These are phyloP conservation scores for Xerocomellus amylosporus DNA, from an alignment of 768 basidiomycete species.

Conservation along the genomic window DNA sequence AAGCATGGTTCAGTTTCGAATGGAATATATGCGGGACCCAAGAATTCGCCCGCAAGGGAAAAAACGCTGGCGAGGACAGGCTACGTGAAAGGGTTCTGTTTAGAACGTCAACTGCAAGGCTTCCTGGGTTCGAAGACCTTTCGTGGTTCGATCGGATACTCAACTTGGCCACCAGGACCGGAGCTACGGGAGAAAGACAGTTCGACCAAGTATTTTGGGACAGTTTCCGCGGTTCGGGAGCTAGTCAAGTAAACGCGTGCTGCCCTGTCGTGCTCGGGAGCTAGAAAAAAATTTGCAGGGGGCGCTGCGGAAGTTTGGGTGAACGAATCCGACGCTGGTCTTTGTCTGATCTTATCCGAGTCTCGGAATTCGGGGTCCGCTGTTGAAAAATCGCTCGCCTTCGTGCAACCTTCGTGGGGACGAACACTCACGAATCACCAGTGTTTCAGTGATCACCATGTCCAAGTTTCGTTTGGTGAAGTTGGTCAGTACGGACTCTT, in stretches of 20 bases:
- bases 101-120: background rate
- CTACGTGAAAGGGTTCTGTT: too few relatives aligned
- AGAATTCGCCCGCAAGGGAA: too few relatives aligned
- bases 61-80: background rate
- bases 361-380: too few relatives aligned
- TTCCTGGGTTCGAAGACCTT: background rate
- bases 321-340: conserved; percentile 10
- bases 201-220: conserved; percentile 42
- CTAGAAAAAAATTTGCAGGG: conserved; percentile 38
- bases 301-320: conserved; percentile 43
- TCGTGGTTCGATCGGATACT: conserved; percentile 5
- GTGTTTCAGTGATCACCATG: too few relatives aligned
- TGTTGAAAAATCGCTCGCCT: too few relatives aligned
- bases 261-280: conserved; percentile 47
- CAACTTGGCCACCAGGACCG: conserved; percentile 67
- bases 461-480: too few relatives aligned
- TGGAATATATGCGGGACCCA: too few relatives aligned
- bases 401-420: too few relatives aligned
- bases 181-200: conserved; percentile 75
- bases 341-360: background rate
- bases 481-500: too few relatives aligned
- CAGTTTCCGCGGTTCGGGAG: conserved; percentile 39
- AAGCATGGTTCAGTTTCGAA: too few relatives aligned
- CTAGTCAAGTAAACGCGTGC: conserved; percentile 54
- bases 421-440: too few relatives aligned